Evolutionary conservation across 306 rosid genomes (phyloP).

Genomic region (Senna siamea): DNA sequence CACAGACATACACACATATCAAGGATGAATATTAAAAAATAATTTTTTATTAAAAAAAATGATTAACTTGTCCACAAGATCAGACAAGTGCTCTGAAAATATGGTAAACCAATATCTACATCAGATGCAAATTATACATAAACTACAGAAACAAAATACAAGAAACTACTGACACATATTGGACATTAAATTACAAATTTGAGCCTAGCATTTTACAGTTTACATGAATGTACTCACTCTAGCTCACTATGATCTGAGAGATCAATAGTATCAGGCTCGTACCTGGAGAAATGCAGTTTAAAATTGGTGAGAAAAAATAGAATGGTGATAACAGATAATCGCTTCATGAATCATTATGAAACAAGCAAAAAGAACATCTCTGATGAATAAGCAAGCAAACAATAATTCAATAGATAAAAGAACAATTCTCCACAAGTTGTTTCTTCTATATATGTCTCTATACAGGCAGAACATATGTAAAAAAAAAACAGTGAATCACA

Average conservation of each 20-base stretch:
- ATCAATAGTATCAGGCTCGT: slow-evolving; percentile 89
- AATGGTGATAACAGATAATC: not conserved
- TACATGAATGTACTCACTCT: slow-evolving; percentile 63
- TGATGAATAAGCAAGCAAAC: slow-evolving; percentile 14
- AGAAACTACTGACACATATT: slow-evolving; percentile 10
- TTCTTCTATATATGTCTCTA: not conserved
- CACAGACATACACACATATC: not conserved
- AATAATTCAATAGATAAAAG: not conserved
- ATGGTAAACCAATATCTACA: slow-evolving; percentile 81
- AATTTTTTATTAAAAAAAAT: not conserved
- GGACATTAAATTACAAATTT: slow-evolving; percentile 1
- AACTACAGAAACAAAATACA: slow-evolving; percentile 30
- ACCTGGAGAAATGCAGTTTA: slow-evolving; percentile 51
- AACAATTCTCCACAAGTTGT: not conserved
- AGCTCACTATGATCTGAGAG: slow-evolving; percentile 74
- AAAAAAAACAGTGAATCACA: not conserved
- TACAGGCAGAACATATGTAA: not conserved
- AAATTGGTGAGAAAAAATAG: slow-evolving; percentile 8
- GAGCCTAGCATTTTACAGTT: not conserved
- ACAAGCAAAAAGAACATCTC: slow-evolving; percentile 5
- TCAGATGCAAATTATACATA: slow-evolving; percentile 35
- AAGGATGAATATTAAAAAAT: not conserved
- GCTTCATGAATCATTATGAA: not conserved
- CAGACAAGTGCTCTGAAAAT: slow-evolving; percentile 74
- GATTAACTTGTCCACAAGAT: slow-evolving; percentile 82